phyloP scores from a whole-genome alignment of 148 eudicot species.

The Rhododendron simsii region DNA sequence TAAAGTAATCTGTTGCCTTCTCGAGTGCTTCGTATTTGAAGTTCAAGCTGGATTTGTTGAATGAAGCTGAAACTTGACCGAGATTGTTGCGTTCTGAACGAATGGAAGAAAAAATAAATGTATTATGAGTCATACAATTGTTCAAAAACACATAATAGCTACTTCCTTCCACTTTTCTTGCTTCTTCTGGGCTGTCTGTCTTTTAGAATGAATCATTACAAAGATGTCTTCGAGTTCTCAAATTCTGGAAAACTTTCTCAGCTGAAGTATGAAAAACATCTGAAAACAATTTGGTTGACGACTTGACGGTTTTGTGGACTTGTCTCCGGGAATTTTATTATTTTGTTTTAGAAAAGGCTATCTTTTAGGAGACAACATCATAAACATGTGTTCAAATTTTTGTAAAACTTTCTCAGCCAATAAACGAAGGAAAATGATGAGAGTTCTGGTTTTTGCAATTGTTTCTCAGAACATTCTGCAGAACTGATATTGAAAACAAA shows the following conservation, averaged over 20 bases:
- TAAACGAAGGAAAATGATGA: neutral
- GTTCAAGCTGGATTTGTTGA: slow-evolving; percentile 37
- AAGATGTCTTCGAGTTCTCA: neutral
- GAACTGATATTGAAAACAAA: neutral
- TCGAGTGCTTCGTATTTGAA: slow-evolving; percentile 55
- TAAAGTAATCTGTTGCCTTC: slow-evolving; percentile 53
- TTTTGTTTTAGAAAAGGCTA: neutral
- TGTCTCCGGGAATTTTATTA: neutral
- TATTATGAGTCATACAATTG: neutral
- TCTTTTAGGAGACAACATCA: neutral
- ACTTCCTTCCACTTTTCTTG: neutral
- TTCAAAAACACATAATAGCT: neutral
- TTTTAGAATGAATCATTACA: neutral
- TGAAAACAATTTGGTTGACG: neutral
- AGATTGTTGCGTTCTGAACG: slow-evolving; percentile 33
- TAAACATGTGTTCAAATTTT: neutral
- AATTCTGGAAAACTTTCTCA: neutral
- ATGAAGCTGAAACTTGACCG: slow-evolving; percentile 29
- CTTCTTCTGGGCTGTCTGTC: neutral
- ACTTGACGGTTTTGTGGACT: neutral
- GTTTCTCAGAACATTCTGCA: neutral
- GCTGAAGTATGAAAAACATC: neutral
- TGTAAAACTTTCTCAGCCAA: neutral
- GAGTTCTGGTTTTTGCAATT: neutral
- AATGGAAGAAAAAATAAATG: slow-evolving; percentile 3